phyloP scores from a whole-genome alignment of 2,329 filamentous ascomycete genomes.

The Fusarium gaditjirri region DNA sequence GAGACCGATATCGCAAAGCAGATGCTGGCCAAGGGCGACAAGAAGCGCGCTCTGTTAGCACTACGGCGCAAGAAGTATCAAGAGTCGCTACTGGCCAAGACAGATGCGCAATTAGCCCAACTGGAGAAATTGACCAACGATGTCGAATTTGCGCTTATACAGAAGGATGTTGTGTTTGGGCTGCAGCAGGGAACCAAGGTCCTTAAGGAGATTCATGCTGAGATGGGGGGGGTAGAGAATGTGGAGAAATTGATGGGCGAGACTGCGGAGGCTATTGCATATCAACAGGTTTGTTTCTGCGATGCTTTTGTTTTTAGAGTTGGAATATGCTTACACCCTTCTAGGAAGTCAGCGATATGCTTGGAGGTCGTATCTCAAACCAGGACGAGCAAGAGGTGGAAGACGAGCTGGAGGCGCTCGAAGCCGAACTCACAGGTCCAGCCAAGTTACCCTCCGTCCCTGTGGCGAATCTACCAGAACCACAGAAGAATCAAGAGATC shows the following conservation, averaged over 20 bases:
- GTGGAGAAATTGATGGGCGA: conserved; percentile 97
- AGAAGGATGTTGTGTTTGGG: conserved; percentile 95
- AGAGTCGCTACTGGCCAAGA: conserved; percentile 86
- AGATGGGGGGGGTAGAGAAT: conserved; percentile 94
- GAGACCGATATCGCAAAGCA: conserved; percentile 88
- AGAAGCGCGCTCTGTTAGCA: conserved; percentile 83
- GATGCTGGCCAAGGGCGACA: conserved; percentile 84
- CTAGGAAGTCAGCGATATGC: conserved; percentile 91
- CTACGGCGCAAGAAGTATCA: conserved; percentile 97
- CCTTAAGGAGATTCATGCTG: conserved; percentile 87
- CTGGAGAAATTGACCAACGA: conserved; percentile 87
- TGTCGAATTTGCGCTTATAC: conserved; percentile 95
- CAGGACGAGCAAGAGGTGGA: conserved; percentile 98
- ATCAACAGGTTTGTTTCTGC: conserved; percentile 75
- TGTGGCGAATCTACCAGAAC: conserved; percentile 48
- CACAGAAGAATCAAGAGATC: conserved; percentile 30
- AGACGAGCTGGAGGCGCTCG: conserved; percentile 87
- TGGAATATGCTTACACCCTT: conserved; percentile 12
- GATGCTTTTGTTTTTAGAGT: background rate
- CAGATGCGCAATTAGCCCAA: conserved; percentile 92
- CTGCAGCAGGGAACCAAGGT: conserved; percentile 92
- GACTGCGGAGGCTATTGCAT: conserved; percentile 87
- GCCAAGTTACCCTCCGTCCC: conserved; percentile 48
- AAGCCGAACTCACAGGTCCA: conserved; percentile 55
- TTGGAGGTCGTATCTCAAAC: conserved; percentile 87